Percentiles rank a stretch among this genome's conserved stretches.
phyloP scores from a whole-genome alignment of 2,329 filamentous ascomycete genomes.

The Boeremia lycopersici region DNA sequence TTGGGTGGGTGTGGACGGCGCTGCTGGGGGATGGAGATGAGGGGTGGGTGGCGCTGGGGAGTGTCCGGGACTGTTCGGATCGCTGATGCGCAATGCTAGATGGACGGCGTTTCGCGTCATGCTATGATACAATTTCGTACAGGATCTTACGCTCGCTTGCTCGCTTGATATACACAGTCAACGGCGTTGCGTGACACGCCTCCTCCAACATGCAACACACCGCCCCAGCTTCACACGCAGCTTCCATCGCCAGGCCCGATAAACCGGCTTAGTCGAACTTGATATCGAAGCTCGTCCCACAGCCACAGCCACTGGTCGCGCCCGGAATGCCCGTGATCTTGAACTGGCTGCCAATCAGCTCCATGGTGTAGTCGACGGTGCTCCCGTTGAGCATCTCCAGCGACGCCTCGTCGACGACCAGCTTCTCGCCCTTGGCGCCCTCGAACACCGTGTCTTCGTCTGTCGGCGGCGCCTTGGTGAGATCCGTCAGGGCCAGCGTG shows the following conservation, averaged over 20 bases:
- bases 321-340: slow-evolving; percentile 93
- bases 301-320: slow-evolving; percentile 93
- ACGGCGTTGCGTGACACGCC: too few species aligned
- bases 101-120: too few species aligned
- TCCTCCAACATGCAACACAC: background rate
- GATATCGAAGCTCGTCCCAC: slow-evolving; percentile 97
- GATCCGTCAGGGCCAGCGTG: slow-evolving; percentile 80
- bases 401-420: slow-evolving; percentile 87
- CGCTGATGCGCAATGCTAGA: too few species aligned
- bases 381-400: slow-evolving; percentile 89
- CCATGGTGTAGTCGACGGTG: slow-evolving; percentile 95
- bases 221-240: too few species aligned
- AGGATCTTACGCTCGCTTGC: too few species aligned
- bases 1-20: too few species aligned
- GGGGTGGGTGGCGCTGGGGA: too few species aligned
- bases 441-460: slow-evolving; percentile 91
- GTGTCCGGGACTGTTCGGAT: too few species aligned
- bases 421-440: slow-evolving; percentile 70
- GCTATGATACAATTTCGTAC: background rate
- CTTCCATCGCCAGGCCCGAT: too few species aligned
- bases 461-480: slow-evolving; percentile 53
- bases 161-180: too few species aligned
- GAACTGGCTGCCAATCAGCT: slow-evolving; percentile 93
- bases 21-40: too few species aligned
- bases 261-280: slow-evolving; percentile 54